phyloP scores from a whole-genome alignment of 2,329 filamentous ascomycete species.

The Claviceps purpurea region DNA sequence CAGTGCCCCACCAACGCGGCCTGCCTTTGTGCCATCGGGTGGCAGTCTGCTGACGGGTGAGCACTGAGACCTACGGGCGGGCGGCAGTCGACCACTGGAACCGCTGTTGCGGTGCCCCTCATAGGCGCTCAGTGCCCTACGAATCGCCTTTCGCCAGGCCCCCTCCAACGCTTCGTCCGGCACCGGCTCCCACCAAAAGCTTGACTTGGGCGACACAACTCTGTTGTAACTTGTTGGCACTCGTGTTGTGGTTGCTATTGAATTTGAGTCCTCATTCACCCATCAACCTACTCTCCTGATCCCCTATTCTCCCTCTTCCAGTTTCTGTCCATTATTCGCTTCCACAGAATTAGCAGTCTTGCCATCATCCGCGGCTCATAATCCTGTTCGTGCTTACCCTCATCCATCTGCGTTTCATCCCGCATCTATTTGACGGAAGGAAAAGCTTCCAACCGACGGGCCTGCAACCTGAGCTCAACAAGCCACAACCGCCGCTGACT shows the following conservation, averaged over 20 bases:
- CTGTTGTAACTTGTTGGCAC: background rate
- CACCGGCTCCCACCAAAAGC: constrained; percentile 2
- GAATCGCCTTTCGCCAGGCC: too few relatives aligned
- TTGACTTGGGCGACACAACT: too few relatives aligned
- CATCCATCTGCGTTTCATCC: background rate
- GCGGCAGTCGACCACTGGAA: background rate
- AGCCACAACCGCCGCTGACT: constrained; percentile 4
- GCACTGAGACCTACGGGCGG: too few relatives aligned
- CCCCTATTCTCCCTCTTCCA: background rate
- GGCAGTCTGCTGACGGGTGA: too few relatives aligned
- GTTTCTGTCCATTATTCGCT: background rate
- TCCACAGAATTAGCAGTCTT: background rate
- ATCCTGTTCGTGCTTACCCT: background rate
- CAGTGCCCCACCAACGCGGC: background rate
- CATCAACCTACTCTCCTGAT: background rate
- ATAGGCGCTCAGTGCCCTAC: background rate
- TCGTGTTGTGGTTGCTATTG: background rate
- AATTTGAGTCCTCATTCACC: background rate
- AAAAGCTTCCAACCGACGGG: background rate
- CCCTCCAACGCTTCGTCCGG: background rate
- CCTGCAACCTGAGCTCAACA: constrained; percentile 3
- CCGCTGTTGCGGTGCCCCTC: background rate
- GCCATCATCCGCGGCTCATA: background rate
- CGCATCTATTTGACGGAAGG: background rate
- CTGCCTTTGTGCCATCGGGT: too few relatives aligned